phyloP scores from a whole-genome alignment of 345 rosid genomes.

The Kernera saxatilis region DNA sequence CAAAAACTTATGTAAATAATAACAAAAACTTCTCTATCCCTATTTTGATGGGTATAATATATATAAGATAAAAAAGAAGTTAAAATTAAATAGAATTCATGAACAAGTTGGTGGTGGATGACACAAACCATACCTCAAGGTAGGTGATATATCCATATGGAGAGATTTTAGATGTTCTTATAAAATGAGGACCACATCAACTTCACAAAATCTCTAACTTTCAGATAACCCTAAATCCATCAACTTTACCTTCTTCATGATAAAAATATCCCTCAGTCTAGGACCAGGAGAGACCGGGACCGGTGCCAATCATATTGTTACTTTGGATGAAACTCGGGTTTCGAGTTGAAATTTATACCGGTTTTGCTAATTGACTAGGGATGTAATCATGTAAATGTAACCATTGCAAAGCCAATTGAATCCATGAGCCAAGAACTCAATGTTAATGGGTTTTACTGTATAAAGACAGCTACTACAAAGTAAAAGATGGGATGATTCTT shows the following conservation, averaged over 20 bases:
- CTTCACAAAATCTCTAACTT: slow-evolving; percentile 22
- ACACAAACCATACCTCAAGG: slow-evolving; percentile 39
- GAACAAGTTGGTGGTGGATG: slow-evolving; percentile 31
- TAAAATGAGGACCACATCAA: slow-evolving; percentile 25
- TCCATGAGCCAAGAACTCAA: slow-evolving; percentile 7
- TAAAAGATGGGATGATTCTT: slow-evolving; percentile 20
- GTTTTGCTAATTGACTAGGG: not conserved
- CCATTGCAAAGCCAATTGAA: slow-evolving; percentile 5
- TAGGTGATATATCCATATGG: slow-evolving; percentile 33
- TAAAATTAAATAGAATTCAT: not conserved
- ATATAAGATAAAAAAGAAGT: not conserved
- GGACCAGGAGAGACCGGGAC: slow-evolving; percentile 13
- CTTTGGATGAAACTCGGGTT: not conserved
- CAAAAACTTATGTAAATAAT: slow-evolving; percentile 1
- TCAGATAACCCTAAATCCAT: slow-evolving; percentile 21
- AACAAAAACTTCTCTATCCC: not conserved
- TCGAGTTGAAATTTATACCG: not conserved
- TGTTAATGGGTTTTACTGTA: slow-evolving; percentile 3
- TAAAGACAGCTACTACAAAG: slow-evolving; percentile 21
- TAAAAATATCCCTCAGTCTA: not conserved
- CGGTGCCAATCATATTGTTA: slow-evolving; percentile 13
- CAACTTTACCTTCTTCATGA: slow-evolving; percentile 26
- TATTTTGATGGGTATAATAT: slow-evolving; percentile 6
- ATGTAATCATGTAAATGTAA: slow-evolving; percentile 10
- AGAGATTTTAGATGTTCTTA: slow-evolving; percentile 27